These are phyloP conservation scores for Curvularia verruculosa DNA, from an alignment of 2,329 filamentous ascomycete genomes.

Conservation along the genomic window DNA sequence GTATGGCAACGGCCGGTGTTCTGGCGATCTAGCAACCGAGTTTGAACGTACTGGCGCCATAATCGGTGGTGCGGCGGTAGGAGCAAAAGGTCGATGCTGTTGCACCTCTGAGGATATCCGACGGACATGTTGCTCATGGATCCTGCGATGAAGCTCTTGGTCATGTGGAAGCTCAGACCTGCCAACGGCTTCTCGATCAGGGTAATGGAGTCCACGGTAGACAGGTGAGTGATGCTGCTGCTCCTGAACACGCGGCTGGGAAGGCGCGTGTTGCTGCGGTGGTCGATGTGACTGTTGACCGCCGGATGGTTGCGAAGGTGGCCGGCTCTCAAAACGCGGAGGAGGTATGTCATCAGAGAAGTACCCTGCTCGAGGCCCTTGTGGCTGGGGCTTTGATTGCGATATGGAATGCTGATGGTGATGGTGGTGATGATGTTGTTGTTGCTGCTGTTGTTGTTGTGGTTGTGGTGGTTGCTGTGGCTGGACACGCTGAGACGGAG, in stretches of 20 bases:
- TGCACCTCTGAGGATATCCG: conserved; percentile 42
- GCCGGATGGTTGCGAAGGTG: conserved; percentile 35
- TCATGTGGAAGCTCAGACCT: conserved; percentile 41
- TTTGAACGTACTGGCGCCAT: conserved; percentile 37
- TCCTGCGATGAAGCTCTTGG: conserved; percentile 37
- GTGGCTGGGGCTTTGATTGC: conserved; percentile 38
- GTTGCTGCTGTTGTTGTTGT: conserved; percentile 17
- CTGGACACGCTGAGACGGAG: conserved; percentile 29
- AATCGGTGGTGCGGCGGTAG: conserved; percentile 24
- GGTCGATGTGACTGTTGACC: conserved; percentile 28
- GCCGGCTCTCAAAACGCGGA: conserved; percentile 37
- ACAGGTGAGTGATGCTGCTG: conserved; percentile 34
- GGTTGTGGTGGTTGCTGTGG: conserved; percentile 19
- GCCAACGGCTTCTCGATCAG: conserved; percentile 34
- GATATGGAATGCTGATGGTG: conserved; percentile 36
- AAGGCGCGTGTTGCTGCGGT: conserved; percentile 36
- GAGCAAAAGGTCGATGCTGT: conserved; percentile 34
- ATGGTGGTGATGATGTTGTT: conserved; percentile 15
- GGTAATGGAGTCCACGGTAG: conserved; percentile 33
- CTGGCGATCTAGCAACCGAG: conserved; percentile 37
- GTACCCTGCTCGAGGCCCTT: conserved; percentile 43
- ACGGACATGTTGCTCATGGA: conserved; percentile 35
- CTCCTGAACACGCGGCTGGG: conserved; percentile 36
- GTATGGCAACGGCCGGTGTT: conserved; percentile 36
- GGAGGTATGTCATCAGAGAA: conserved; percentile 44